Conservation (phyloP, 352 stramenopile genomes). For the Globisporangium nunn region DNA sequence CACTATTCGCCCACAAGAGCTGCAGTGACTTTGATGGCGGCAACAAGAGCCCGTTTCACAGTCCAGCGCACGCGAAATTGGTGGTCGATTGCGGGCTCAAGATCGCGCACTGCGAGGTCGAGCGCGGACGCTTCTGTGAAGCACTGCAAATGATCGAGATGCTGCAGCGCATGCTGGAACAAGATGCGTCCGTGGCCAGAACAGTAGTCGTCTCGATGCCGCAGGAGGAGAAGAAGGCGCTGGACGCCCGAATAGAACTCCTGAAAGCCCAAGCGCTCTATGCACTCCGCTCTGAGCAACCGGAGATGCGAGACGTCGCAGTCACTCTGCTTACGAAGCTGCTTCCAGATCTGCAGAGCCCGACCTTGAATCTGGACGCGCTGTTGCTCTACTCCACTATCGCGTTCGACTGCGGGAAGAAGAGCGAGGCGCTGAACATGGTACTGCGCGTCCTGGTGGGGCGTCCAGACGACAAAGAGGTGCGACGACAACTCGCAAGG, state of each 20-base stretch:
- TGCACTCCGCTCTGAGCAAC: constrained; percentile 18
- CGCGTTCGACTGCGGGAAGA: constrained; percentile 50
- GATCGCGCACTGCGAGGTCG: constrained; percentile 38
- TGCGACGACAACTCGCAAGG: constrained; percentile 43
- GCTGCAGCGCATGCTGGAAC: constrained; percentile 30
- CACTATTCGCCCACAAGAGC: not conserved
- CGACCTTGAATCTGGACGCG: constrained; percentile 54
- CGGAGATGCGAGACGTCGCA: constrained; percentile 39
- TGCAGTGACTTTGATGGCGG: constrained; percentile 1
- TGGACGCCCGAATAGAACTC: constrained; percentile 42
- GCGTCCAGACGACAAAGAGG: constrained; percentile 35
- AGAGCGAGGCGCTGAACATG: constrained; percentile 63
- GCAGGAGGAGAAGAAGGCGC: constrained; percentile 10
- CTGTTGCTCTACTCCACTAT: constrained; percentile 55
- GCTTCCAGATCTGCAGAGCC: constrained; percentile 42
- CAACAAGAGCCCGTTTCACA: not conserved
- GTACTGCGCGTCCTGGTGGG: constrained; percentile 49
- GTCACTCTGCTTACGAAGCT: constrained; percentile 51
- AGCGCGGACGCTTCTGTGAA: constrained; percentile 16
- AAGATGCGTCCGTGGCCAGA: constrained; percentile 13
- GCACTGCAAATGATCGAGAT: constrained; percentile 35
- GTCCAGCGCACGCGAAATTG: not conserved
- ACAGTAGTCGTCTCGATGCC: not conserved
- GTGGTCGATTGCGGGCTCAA: constrained; percentile 35
- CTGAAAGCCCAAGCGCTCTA: constrained; percentile 49